Conservation (phyloP, 805 yeast genomes). For the Ogataea dorogensis region DNA sequence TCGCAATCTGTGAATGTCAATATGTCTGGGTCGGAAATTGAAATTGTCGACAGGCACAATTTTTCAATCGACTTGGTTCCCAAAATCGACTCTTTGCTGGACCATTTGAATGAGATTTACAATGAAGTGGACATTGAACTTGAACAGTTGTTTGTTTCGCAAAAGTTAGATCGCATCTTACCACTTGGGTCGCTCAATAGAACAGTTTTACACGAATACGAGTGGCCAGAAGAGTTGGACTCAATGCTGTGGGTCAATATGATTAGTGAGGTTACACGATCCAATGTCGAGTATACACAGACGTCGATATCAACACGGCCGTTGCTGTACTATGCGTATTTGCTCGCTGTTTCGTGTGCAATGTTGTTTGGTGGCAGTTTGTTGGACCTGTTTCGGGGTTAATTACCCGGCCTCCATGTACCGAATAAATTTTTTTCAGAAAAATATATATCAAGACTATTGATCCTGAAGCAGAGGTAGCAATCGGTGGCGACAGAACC, state of each 20-base stretch:
- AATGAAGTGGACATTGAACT: neutral
- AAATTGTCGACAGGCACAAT: neutral
- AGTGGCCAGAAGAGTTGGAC: slow-evolving; percentile 1
- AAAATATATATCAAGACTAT: slow-evolving; percentile 2
- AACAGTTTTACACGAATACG: slow-evolving; percentile 2
- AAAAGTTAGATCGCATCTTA: neutral
- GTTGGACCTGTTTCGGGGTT: slow-evolving; percentile 1
- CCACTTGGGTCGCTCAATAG: neutral
- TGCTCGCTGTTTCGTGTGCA: neutral
- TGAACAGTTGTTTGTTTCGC: neutral
- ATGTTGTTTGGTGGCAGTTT: slow-evolving; percentile 5
- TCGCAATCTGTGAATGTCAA: neutral
- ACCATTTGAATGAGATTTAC: slow-evolving; percentile 1
- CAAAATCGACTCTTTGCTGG: neutral
- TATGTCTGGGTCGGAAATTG: neutral
- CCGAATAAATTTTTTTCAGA: slow-evolving; percentile 10
- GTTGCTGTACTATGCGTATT: slow-evolving; percentile 6
- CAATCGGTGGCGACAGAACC: neutral
- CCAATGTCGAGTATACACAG: neutral
- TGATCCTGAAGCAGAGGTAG: slow-evolving; percentile 6
- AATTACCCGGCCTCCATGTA: slow-evolving; percentile 11
- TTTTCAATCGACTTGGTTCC: neutral
- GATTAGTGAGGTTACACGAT: slow-evolving; percentile 2
- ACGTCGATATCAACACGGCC: neutral
- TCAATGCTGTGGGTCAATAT: neutral